phyloP scores from a whole-genome alignment of 2,329 filamentous ascomycete genomes.

The Coniella lustricola region DNA sequence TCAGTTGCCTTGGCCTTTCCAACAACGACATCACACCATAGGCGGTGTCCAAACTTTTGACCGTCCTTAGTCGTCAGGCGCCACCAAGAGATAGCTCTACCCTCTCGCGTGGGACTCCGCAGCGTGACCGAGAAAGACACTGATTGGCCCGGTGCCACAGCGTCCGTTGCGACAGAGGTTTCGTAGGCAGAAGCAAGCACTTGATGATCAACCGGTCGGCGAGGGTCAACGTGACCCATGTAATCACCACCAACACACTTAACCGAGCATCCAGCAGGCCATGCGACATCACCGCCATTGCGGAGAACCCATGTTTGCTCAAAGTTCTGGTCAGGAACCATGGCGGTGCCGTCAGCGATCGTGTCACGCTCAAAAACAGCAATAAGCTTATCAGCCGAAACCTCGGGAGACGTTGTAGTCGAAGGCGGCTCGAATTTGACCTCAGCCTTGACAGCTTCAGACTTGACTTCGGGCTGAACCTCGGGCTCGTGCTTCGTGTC shows the following conservation, averaged over 20 bases:
- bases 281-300: slow-evolving; percentile 71
- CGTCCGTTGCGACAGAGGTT: slow-evolving; percentile 66
- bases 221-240: slow-evolving; percentile 86
- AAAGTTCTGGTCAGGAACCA: slow-evolving; percentile 67
- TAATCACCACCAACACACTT: slow-evolving; percentile 91
- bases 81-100: slow-evolving; percentile 92
- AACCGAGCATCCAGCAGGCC: slow-evolving; percentile 86
- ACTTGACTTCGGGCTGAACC: slow-evolving; percentile 12
- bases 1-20: slow-evolving; percentile 31
- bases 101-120: slow-evolving; percentile 68
- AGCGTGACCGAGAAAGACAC: slow-evolving; percentile 77
- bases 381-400: slow-evolving; percentile 23
- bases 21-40: slow-evolving; percentile 91
- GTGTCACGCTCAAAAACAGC: slow-evolving; percentile 71
- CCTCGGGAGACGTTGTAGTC: not conserved
- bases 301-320: slow-evolving; percentile 86
- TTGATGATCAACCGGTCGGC: slow-evolving; percentile 68
- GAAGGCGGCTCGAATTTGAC: no score
- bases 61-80: slow-evolving; percentile 78
- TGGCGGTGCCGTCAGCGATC: slow-evolving; percentile 67
- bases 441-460: no score
- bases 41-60: slow-evolving; percentile 78
- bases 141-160: slow-evolving; percentile 67
- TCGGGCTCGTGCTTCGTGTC: slow-evolving; percentile 54
- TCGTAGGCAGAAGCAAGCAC: slow-evolving; percentile 74